Base-by-base conservation (phyloP, 148 eudicot genomes). In the Amaranthus cruentus region DNA sequence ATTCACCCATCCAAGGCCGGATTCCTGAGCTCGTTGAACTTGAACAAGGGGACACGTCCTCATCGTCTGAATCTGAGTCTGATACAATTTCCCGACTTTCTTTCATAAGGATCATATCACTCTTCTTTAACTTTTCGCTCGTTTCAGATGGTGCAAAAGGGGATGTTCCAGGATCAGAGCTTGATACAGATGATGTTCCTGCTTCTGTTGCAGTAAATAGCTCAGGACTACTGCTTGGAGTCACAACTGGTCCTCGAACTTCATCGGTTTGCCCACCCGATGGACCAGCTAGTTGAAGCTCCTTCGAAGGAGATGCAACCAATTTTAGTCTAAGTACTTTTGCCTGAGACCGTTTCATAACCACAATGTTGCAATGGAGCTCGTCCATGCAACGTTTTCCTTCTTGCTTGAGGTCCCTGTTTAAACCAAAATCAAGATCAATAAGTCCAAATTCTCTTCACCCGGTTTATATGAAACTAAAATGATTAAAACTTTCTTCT, bases 151-250 rank as follows among this genome's bases (percentile, higher is more conserved):
- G 74, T 58, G 81, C 80, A 77, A 93, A 93, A 1, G 93, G 93
- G 11, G 98, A 93, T 46, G 88, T 85, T 68, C 96, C 91, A 54
- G 81, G 96, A 66, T 92, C 96, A 64, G 96, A 87, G 85, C 92
- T 89, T 11, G 97, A 89, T 6, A 91, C 93, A 6, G 98, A 95
- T 50, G 98, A 91, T 6, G 91, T 91, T 76, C 97, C 98, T 58
- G 81, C 90, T 84, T 91, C 98, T 15, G 97, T 91, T 54, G 91
- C 84, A 58, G 96, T 88, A 75, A 88, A 95, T 38, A 86, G 47
- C 72, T 95, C 98, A 2, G 98, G 96, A 68, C 98, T 95, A 76
- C 98, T 88, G 65, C 86, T 83, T 42, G 99, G 99, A 49, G 99
- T 96, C 57, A 84, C 96, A 13, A 83, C 75, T 6, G 92, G 97